Conservation (phyloP, 2,329 filamentous ascomycete genomes). For the Teratosphaeria destructans region DNA sequence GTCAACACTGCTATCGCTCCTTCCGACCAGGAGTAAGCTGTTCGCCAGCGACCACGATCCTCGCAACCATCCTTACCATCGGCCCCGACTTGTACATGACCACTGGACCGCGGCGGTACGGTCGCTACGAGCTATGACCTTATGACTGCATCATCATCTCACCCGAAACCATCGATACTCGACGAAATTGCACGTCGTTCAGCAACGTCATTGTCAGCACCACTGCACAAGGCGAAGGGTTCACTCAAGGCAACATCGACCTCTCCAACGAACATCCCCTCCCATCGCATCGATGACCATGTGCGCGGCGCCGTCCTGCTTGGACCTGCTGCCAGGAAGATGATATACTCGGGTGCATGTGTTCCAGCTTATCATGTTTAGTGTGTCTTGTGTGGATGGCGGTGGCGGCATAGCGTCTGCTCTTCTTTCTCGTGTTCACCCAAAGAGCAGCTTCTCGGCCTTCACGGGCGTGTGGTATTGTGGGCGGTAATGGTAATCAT, state of each 20-base stretch:
- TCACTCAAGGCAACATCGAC: background rate
- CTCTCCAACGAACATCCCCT: background rate
- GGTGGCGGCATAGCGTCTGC: constrained; percentile 8
- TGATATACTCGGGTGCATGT: constrained; percentile 8
- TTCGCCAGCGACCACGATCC: constrained; percentile 1
- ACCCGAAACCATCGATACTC: constrained; percentile 1
- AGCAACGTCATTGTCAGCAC: constrained; percentile 8
- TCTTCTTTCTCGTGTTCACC: constrained; percentile 2
- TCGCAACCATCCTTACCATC: constrained; percentile 13
- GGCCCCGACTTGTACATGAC: constrained; percentile 15
- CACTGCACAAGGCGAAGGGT: constrained; percentile 1
- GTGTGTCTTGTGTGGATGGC: constrained; percentile 5
- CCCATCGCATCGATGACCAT: constrained; percentile 16
- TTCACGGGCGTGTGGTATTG: constrained; percentile 15
- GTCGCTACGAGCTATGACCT: constrained; percentile 14
- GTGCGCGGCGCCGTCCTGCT: constrained; percentile 18
- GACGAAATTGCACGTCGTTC: background rate
- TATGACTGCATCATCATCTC: constrained; percentile 5
- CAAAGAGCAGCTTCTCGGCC: constrained; percentile 10
- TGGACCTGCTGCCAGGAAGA: constrained; percentile 10
- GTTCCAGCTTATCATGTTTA: constrained; percentile 13
- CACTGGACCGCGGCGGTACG: constrained; percentile 11
- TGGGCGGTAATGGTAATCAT: constrained; percentile 18
- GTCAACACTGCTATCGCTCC: constrained; percentile 14
- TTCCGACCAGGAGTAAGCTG: constrained; percentile 12